Base-by-base conservation (phyloP, 805 yeast species). In the Candida awuae region DNA sequence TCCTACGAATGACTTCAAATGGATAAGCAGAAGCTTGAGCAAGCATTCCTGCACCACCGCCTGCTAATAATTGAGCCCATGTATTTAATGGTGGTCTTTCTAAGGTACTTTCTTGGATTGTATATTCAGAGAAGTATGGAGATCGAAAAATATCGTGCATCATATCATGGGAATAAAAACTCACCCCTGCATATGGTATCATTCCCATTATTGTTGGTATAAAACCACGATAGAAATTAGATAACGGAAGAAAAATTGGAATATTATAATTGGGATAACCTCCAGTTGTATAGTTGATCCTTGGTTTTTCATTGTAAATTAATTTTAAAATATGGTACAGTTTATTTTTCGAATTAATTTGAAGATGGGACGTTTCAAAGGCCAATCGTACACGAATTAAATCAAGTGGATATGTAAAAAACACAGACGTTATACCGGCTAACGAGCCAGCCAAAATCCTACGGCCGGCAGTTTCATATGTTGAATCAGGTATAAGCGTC, bases 21-120 rank as follows among this genome's bases (percentile, higher is more conserved):
- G 98, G 98, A 55, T 92, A 92, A 5, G 95, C 90, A 0, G 97
- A 94, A 1, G 97, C 86, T 60, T 92, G 98, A 2, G 97, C 85
- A 27, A 77, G 70, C 80, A 90, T 75, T 10, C 98, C 98, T 1
- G 97, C 94, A n/a, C 84, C 52, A 1, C 97, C 98, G 40, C 98
- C 98, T 6, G 97, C 95, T 4, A 76, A 54, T 34, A 92, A 68
- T 64, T 92, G 97, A 3, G 97, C 97, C 86, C 94, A 85, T 1
- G 86, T 83, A 46, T 68, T 73, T 38, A 92, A 67, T 1, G 96
- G 97, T 15, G 66, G 62, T 43, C 90, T 63, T 19, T 65, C 52
- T 15, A 67, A 54, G 12, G 62, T 58, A 52, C 44, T 66, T 50
- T 47, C 43, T n/a, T 45, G 15, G 17, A 66, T 78, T 0, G 86